phyloP scores from a whole-genome alignment of 768 basidiomycete genomes.

The Cyathus striatus region DNA sequence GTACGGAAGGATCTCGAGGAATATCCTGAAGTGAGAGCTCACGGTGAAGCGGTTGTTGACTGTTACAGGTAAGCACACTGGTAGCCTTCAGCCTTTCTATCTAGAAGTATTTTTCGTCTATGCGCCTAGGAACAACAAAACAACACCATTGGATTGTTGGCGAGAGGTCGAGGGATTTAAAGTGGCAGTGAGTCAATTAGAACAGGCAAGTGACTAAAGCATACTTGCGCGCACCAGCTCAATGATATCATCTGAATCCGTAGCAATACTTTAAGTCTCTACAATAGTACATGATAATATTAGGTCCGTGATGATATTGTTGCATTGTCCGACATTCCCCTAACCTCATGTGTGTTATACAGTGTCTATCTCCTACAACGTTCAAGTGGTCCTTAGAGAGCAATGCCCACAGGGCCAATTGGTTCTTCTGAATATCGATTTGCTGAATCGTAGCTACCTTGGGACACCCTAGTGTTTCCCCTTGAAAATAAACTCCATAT shows the following conservation, averaged over 20 bases:
- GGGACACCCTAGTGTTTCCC: background rate
- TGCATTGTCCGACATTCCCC: no score
- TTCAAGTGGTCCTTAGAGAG: slow-evolving; percentile 5
- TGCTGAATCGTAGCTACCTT: slow-evolving; percentile 1
- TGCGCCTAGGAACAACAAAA: slow-evolving; percentile 44
- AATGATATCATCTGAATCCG: background rate
- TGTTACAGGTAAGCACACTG: slow-evolving; percentile 61
- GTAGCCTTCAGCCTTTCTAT: background rate
- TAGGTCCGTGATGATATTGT: no score
- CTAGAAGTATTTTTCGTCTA: slow-evolving; percentile 18
- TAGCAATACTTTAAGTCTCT: slow-evolving; percentile 64
- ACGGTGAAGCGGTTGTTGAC: slow-evolving; percentile 54
- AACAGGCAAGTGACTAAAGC: slow-evolving; percentile 47
- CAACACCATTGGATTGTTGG: slow-evolving; percentile 69
- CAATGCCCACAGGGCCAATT: slow-evolving; percentile 8
- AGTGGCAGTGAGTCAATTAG: slow-evolving; percentile 57
- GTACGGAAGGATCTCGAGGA: slow-evolving; percentile 47
- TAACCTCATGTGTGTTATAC: no score
- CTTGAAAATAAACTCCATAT: slow-evolving; percentile 11
- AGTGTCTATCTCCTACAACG: no score
- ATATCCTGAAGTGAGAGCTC: slow-evolving; percentile 51
- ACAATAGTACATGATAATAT: no score
- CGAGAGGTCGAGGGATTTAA: slow-evolving; percentile 69
- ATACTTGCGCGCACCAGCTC: no score
- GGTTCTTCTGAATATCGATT: no score